phyloP scores from a whole-genome alignment of 2,329 filamentous ascomycete genomes.

The Escovopsis sp. region DNA sequence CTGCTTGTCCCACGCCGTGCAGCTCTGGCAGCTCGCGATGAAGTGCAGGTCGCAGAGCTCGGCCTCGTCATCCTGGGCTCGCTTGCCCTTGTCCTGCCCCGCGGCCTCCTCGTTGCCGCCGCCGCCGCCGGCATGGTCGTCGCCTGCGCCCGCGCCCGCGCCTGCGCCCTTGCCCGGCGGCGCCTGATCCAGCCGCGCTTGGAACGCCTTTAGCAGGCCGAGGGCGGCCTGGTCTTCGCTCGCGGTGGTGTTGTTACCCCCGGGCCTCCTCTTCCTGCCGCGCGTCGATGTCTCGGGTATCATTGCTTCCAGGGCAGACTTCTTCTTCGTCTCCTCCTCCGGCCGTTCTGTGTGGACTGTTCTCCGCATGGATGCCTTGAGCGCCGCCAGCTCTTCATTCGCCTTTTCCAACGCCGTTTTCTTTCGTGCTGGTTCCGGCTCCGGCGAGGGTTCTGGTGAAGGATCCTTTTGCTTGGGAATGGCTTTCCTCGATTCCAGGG shows the following conservation, averaged over 20 bases:
- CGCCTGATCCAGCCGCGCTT: slow-evolving; percentile 52
- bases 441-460: slow-evolving; percentile 11
- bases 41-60: slow-evolving; percentile 86
- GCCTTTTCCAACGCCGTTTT: slow-evolving; percentile 50
- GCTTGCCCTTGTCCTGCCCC: slow-evolving; percentile 10
- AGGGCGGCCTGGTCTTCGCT: slow-evolving; percentile 50
- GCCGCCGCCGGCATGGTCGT: slow-evolving; percentile 11
- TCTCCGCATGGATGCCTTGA: slow-evolving; percentile 71
- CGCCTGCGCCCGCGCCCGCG: slow-evolving; percentile 23
- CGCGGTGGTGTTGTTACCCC: slow-evolving; percentile 34
- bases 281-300: slow-evolving; percentile 57
- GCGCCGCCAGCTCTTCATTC: slow-evolving; percentile 65
- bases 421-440: slow-evolving; percentile 21
- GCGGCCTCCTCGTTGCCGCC: too few relatives aligned
- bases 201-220: slow-evolving; percentile 64
- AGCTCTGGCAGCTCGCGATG: slow-evolving; percentile 88
- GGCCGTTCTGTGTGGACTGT: slow-evolving; percentile 34
- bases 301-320: slow-evolving; percentile 56
- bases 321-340: slow-evolving; percentile 47
- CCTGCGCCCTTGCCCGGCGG: slow-evolving; percentile 24
- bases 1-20: slow-evolving; percentile 64
- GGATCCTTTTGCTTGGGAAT: slow-evolving; percentile 5
- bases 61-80: slow-evolving; percentile 46
- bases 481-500: neutral
- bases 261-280: slow-evolving; percentile 54